Evolutionary conservation across 768 basidiomycete species (phyloP).

Genomic region (Suillus alpinus): DNA sequence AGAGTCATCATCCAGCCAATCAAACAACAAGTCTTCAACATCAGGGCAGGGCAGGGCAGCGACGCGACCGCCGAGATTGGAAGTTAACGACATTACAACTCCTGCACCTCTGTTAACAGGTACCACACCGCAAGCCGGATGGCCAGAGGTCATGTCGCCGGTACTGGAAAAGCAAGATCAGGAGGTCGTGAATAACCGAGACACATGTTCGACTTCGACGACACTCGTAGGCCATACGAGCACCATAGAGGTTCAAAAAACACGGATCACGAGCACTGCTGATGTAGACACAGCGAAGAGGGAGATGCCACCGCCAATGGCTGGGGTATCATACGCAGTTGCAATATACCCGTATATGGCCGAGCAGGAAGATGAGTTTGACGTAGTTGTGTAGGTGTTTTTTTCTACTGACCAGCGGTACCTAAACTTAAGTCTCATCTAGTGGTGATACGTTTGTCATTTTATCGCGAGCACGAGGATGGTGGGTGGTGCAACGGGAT

Average conservation of each 20-base stretch:
- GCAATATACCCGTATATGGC: constrained; percentile 99
- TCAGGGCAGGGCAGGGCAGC: constrained; percentile 30
- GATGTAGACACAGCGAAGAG: constrained; percentile 36
- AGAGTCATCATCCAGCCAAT: constrained; percentile 20
- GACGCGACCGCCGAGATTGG: constrained; percentile 66
- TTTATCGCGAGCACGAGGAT: constrained; percentile 89
- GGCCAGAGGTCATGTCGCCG: constrained; percentile 75
- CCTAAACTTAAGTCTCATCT: constrained; percentile 7
- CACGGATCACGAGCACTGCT: constrained; percentile 15
- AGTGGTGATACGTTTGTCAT: constrained; percentile 95
- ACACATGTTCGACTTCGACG: constrained; percentile 32
- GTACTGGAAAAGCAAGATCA: constrained; percentile 49
- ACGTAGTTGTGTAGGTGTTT: constrained; percentile 84
- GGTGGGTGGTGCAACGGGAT: constrained; percentile 99
- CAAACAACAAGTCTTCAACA: constrained; percentile 23
- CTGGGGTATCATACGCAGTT: constrained; percentile 86
- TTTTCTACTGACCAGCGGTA: background rate
- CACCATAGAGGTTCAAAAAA: constrained; percentile 23
- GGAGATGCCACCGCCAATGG: constrained; percentile 43
- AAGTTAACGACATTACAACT: constrained; percentile 61
- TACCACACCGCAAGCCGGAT: constrained; percentile 65
- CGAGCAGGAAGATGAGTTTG: constrained; percentile 97
- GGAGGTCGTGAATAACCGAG: constrained; percentile 34
- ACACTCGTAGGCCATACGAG: constrained; percentile 31
- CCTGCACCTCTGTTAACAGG: constrained; percentile 54